Conservation (phyloP, 225 moss, liverwort and hornwort genomes). For the Asterella californica region DNA sequence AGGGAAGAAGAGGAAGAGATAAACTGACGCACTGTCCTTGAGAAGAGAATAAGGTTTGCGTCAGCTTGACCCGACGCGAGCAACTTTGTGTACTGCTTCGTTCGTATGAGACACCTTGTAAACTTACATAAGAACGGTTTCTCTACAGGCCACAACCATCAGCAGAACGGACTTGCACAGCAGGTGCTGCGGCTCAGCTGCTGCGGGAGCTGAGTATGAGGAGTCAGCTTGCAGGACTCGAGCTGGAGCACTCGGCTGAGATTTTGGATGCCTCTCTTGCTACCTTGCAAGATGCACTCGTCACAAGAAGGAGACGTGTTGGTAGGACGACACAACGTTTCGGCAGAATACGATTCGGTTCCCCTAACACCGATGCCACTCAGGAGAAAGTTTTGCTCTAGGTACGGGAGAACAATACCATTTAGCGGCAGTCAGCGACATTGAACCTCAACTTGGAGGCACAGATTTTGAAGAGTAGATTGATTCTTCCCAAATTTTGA, state of each 20-base stretch:
- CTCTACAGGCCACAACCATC: conserved; percentile 59
- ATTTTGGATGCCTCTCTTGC: conserved; percentile 48
- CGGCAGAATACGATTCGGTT: conserved; percentile 20
- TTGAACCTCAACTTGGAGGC: not conserved
- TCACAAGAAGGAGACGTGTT: conserved; percentile 61
- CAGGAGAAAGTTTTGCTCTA: not conserved
- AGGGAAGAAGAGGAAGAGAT: too few species aligned
- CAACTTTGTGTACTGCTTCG: too few species aligned
- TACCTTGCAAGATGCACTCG: conserved; percentile 64
- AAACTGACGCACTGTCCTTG: not conserved
- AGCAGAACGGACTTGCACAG: conserved; percentile 63
- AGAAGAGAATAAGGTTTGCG: not conserved
- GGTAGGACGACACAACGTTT: conserved; percentile 48
- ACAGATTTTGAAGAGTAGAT: not conserved
- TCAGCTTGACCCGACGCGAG: too few species aligned
- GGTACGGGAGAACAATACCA: too few species aligned
- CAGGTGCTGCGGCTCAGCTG: conserved; percentile 65
- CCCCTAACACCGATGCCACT: not conserved
- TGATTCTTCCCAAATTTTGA: not conserved
- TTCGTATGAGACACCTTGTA: not conserved
- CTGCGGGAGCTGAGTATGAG: conserved; percentile 61
- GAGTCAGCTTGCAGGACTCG: conserved; percentile 27
- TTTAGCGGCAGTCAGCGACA: too few species aligned
- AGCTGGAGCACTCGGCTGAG: conserved; percentile 49
- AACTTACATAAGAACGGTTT: conserved; percentile 5